Percentiles rank a stretch among this genome's conserved stretches.
phyloP scores from a whole-genome alignment of 2,329 filamentous ascomycete species.

The Parafenestella ontariensis region DNA sequence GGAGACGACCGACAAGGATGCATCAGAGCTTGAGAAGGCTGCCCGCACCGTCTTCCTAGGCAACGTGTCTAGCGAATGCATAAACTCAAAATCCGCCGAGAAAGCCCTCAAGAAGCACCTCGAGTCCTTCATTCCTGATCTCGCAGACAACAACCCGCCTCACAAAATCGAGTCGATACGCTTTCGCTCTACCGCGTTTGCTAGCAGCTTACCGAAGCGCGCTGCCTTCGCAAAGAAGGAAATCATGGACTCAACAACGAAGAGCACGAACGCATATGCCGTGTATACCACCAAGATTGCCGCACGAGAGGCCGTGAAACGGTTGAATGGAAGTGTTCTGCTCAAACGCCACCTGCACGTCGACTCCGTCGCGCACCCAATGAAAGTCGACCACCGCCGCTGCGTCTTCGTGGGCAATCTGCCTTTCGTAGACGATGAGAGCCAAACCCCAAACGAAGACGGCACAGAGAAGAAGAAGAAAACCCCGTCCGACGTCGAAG shows the following conservation, averaged over 20 bases:
- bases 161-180: conserved; percentile 89
- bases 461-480: conserved; percentile 74
- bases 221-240: conserved; percentile 93
- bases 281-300: conserved; percentile 81
- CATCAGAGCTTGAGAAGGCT: conserved; percentile 79
- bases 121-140: conserved; percentile 71
- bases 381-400: conserved; percentile 80
- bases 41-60: conserved; percentile 89
- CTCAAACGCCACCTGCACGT: conserved; percentile 89
- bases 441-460: conserved; percentile 66
- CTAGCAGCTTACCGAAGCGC: conserved; percentile 82
- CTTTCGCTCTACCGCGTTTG: conserved; percentile 91
- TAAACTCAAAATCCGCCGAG: conserved; percentile 81
- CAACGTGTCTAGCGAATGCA: conserved; percentile 84
- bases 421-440: conserved; percentile 94
- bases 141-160: conserved; percentile 54
- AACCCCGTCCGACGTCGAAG: conserved; percentile 83
- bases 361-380: conserved; percentile 88
- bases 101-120: conserved; percentile 80
- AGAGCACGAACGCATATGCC: conserved; percentile 91
- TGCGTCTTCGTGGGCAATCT: conserved; percentile 98
- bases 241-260: conserved; percentile 88
- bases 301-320: conserved; percentile 75
- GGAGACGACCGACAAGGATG: conserved; percentile 47
- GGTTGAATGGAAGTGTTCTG: conserved; percentile 83